phyloP scores from a whole-genome alignment of 106 monocot species.

The Dactylorhiza incarnata region DNA sequence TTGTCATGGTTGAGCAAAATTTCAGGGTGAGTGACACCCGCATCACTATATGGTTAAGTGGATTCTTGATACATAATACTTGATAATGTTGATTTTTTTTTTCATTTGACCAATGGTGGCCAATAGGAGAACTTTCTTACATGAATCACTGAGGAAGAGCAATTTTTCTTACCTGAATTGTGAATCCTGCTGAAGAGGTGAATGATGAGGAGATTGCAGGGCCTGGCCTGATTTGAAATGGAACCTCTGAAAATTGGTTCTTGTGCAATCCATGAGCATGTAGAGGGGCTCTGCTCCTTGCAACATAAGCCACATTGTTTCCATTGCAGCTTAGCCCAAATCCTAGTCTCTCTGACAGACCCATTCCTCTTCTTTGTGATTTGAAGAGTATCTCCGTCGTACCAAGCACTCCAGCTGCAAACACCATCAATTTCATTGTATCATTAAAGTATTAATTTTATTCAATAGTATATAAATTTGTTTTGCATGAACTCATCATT shows the following conservation, averaged over 20 bases:
- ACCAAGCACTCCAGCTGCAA: conserved; percentile 31
- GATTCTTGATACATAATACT: too few species aligned
- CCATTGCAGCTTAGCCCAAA: conserved; percentile 35
- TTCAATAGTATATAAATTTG: neutral
- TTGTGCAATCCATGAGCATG: conserved; percentile 23
- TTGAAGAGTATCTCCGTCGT: conserved; percentile 26
- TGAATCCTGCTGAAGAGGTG: conserved; percentile 37
- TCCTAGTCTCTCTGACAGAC: conserved; percentile 22
- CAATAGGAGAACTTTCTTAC: too few species aligned
- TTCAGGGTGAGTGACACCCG: too few species aligned
- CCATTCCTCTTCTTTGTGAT: conserved; percentile 21
- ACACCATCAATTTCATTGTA: neutral
- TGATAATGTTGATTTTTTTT: too few species aligned
- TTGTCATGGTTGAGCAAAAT: too few species aligned
- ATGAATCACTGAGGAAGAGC: neutral
- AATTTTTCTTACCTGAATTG: conserved; percentile 22
- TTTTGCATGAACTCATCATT: too few species aligned
- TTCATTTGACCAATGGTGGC: too few species aligned
- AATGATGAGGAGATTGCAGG: conserved; percentile 31
- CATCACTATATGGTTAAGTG: too few species aligned
- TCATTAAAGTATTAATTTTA: neutral
- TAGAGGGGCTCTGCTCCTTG: conserved; percentile 30
- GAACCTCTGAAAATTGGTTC: conserved; percentile 17
- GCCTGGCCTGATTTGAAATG: conserved; percentile 27
- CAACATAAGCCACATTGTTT: conserved; percentile 37